A percentile compares a stretch with the other conserved stretches of the same genome.
These are phyloP conservation scores for Ogataea parapolymorpha DNA, from an alignment of 805 yeast genomes.

Conservation along the genomic window DNA sequence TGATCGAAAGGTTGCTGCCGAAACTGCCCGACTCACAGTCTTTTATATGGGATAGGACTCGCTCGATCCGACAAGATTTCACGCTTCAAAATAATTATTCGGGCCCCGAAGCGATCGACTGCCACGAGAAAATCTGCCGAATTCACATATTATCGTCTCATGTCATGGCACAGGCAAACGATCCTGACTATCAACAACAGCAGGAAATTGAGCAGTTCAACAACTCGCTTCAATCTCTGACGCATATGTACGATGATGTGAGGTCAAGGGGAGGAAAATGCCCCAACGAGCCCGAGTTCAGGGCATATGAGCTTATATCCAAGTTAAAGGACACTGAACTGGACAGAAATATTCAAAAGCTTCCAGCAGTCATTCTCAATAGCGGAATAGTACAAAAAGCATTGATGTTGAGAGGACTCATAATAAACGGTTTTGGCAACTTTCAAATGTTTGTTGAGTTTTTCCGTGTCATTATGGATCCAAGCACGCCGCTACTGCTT, in stretches of 20 bases:
- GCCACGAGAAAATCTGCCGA: conserved; percentile 88
- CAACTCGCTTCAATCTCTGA: conserved; percentile 82
- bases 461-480: conserved; percentile 50
- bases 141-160: conserved; percentile 82
- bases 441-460: conserved; percentile 60
- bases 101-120: conserved; percentile 91
- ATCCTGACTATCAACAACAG: conserved; percentile 78
- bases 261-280: conserved; percentile 64
- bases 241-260: conserved; percentile 82
- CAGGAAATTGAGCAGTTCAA: conserved; percentile 94
- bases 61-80: conserved; percentile 95
- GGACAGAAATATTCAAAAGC: conserved; percentile 66
- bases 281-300: conserved; percentile 88
- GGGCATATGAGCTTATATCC: conserved; percentile 80
- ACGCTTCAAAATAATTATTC: conserved; percentile 91
- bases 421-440: conserved; percentile 64
- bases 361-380: conserved; percentile 56
- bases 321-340: conserved; percentile 82
- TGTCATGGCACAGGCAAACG: conserved; percentile 70
- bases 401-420: conserved; percentile 59
- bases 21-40: conserved; percentile 82
- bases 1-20: conserved; percentile 60
- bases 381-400: conserved; percentile 67
- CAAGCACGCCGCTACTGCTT: conserved; percentile 59
- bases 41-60: conserved; percentile 94